Conservation (phyloP, 2,329 filamentous ascomycete species). For the Aspergillus ruber region DNA sequence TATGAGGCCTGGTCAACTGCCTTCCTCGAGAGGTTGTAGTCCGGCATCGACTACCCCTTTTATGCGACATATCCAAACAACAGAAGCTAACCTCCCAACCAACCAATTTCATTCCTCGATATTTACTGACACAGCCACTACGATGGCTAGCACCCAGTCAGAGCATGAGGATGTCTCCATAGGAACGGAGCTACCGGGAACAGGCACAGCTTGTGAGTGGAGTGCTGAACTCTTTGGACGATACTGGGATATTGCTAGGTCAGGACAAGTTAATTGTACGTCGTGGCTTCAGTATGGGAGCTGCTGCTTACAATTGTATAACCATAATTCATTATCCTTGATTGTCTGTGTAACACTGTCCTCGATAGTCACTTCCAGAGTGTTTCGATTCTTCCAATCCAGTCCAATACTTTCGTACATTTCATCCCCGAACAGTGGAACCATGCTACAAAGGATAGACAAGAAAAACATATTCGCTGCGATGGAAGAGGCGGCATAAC, state of each 20-base stretch:
- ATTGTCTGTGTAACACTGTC: too few species aligned
- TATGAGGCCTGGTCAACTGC: background rate
- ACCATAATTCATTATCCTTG: too few species aligned
- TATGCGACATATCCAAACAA: background rate
- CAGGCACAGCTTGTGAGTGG: conserved; percentile 15
- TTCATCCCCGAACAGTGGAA: conserved; percentile 42
- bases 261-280: background rate
- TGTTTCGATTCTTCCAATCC: conserved; percentile 24
- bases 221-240: conserved; percentile 9
- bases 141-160: too few species aligned
- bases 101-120: background rate
- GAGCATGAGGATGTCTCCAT: too few species aligned
- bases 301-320: too few species aligned
- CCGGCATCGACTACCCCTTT: background rate
- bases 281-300: background rate
- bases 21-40: background rate
- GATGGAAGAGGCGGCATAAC: conserved; percentile 42
- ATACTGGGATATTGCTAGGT: conserved; percentile 3
- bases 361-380: too few species aligned
- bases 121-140: background rate
- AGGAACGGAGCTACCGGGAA: conserved; percentile 6
- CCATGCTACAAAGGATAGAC: conserved; percentile 42
- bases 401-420: conserved; percentile 29
- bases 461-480: conserved; percentile 41
- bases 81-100: background rate